Evolutionary conservation across 2,329 filamentous ascomycete species (phyloP).

Genomic region (Elsinoe ampelina): DNA sequence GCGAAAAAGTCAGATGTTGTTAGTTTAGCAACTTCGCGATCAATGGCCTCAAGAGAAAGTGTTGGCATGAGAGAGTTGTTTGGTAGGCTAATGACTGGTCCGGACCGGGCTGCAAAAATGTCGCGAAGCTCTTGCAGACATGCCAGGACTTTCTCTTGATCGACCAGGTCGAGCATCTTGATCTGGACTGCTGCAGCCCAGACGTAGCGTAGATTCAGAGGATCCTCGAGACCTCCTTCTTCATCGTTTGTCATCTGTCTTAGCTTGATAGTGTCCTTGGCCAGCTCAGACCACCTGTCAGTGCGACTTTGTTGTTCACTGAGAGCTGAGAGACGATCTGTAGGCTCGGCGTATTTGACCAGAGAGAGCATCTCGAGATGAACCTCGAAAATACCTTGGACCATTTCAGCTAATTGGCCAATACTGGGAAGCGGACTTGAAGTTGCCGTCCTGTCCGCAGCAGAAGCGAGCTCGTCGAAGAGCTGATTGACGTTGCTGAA

Average conservation of each 20-base stretch:
- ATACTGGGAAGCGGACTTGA: neutral
- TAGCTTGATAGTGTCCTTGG: conserved; percentile 44
- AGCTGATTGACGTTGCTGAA: conserved; percentile 23
- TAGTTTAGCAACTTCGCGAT: conserved; percentile 82
- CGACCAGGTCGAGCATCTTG: conserved; percentile 46
- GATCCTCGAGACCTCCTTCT: conserved; percentile 24
- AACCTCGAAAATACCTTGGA: conserved; percentile 55
- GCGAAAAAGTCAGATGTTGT: conserved; percentile 96
- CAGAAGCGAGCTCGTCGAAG: neutral
- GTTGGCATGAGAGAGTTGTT: conserved; percentile 88
- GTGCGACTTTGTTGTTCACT: conserved; percentile 49
- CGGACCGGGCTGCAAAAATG: conserved; percentile 40
- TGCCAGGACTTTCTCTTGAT: conserved; percentile 50
- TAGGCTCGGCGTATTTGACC: conserved; percentile 52
- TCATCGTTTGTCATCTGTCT: conserved; percentile 27
- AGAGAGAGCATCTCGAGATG: conserved; percentile 57
- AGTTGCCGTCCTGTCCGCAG: neutral
- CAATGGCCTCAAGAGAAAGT: conserved; percentile 71
- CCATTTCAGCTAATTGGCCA: conserved; percentile 37
- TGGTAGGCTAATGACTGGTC: conserved; percentile 51
- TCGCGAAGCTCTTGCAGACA: conserved; percentile 55
- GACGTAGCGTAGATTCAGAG: conserved; percentile 50
- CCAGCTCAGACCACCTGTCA: conserved; percentile 50
- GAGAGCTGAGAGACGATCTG: conserved; percentile 44
- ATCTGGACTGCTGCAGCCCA: conserved; percentile 58